Conservation (phyloP, 768 basidiomycete species). For the Rhodosporidiobolus odoratus region DNA sequence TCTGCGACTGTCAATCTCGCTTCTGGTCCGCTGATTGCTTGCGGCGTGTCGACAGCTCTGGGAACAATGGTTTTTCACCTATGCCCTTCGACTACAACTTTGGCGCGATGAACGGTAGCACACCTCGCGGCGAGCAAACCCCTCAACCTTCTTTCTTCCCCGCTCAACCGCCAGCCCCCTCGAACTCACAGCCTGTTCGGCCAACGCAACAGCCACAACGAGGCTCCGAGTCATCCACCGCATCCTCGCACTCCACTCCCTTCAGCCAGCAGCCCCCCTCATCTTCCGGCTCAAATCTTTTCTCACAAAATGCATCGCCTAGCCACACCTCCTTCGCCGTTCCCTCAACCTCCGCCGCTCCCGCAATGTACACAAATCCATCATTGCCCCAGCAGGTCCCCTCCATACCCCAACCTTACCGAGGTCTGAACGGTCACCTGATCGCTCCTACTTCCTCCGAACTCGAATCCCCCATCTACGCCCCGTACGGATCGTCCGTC, state of each 20-base stretch:
- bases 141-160: constrained; percentile 16
- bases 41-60: neutral
- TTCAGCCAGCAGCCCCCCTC: neutral
- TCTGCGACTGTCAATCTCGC: neutral
- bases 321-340: no score
- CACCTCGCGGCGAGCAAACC: neutral
- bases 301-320: no score
- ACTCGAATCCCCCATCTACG: constrained; percentile 24
- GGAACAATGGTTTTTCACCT: constrained; percentile 10
- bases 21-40: neutral
- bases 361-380: neutral
- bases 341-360: neutral
- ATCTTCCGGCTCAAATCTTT: neutral
- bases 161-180: neutral
- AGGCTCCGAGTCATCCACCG: no score
- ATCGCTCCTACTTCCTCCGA: constrained; percentile 3
- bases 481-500: constrained; percentile 34
- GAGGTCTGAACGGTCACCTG: neutral
- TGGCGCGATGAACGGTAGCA: neutral
- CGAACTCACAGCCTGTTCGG: neutral
- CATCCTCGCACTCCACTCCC: neutral
- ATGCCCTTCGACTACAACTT: constrained; percentile 25
- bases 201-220: neutral
- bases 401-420: neutral
- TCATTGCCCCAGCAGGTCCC: neutral